Evolutionary conservation across 1,139 yeast species (phyloP).

Genomic region (Saccharomycopsis crataegensis): DNA sequence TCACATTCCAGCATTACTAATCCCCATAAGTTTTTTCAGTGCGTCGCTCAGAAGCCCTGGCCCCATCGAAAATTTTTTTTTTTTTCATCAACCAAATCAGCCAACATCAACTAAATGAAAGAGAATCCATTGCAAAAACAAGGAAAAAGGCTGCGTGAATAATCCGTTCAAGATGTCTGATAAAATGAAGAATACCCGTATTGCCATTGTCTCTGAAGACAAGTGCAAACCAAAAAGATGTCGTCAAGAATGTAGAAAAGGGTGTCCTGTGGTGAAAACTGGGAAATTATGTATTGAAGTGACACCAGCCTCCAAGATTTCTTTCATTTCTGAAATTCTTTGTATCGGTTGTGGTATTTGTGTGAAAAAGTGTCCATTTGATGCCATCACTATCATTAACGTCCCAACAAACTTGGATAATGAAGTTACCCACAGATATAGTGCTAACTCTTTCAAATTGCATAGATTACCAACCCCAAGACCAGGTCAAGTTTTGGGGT

Average conservation of each 20-base stretch:
- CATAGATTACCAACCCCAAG: conserved; percentile 97
- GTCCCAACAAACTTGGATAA: conserved; percentile 89
- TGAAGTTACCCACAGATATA: conserved; percentile 93
- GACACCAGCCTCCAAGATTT: conserved; percentile 80
- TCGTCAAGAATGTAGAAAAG: conserved; percentile 93
- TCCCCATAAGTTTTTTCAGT: too few species aligned
- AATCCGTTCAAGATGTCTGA: conserved; percentile 12
- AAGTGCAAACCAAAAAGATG: conserved; percentile 97
- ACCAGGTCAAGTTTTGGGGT: conserved; percentile 96
- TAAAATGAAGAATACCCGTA: conserved; percentile 55
- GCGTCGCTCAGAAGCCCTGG: too few species aligned
- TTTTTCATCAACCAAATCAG: too few species aligned
- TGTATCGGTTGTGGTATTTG: conserved; percentile 99
- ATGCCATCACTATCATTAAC: conserved; percentile 91
- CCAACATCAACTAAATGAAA: too few species aligned
- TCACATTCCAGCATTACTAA: too few species aligned
- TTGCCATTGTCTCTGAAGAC: conserved; percentile 90
- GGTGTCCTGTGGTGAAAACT: conserved; percentile 96
- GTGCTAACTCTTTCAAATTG: conserved; percentile 94
- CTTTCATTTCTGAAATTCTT: conserved; percentile 88
- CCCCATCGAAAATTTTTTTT: too few species aligned
- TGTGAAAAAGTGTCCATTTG: conserved; percentile 96
- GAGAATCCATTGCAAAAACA: too few species aligned
- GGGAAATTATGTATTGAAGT: conserved; percentile 98
- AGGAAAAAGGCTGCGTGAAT: too few species aligned